Evolutionary conservation across 225 moss, liverwort and hornwort genomes (phyloP), one percentile per base, ranked within the genome.

Genomic region (Lunularia cruciata): DNA sequence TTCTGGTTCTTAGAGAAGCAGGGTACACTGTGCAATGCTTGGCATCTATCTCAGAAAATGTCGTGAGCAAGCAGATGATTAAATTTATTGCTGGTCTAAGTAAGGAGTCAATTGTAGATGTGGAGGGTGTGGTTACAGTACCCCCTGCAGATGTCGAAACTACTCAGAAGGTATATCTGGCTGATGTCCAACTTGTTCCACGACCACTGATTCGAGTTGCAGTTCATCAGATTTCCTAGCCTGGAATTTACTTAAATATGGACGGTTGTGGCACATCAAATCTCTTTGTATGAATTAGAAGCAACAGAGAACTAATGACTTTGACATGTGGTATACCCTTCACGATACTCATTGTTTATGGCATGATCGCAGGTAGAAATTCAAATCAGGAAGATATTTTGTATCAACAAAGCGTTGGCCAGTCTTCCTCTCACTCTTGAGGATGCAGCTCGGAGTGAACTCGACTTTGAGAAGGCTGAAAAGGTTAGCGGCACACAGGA

Each of bases 11-110:
- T 22, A 77, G 96, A 61, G 89, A 96, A 76, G 70, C 75, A 8
- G 89, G 92, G 10, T 82, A 78, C 28, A 96, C 96, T 3, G 92
- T 96, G 38, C 96, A 96, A 77, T 86, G 87, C 69, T 81, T 96
- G 69, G 78, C 87, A 18, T 69, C 64, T n/a, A 60, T 86, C 14
- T 68, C 68, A 20, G 90, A 92, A 6, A 75, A 75, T 31, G 72
- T 81, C 37, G 82, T 95, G 36, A 89, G 89, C 75, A 96, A 92
- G 75, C 86, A 84, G 1, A 96, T 92, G 96, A 47, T 92, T 9
- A 96, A 92, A 71, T 96, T 77, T 63, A 90, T 87, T 36, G 73
- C 74, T 3, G 74, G 86, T 63, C 65, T 96, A 39, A 96, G 72
- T 72, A 92, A 90, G 73, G 92, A 96, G 73, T 87, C 86, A 31